Conservation (phyloP, 148 eudicot species). For the Rhododendron ovatum region DNA sequence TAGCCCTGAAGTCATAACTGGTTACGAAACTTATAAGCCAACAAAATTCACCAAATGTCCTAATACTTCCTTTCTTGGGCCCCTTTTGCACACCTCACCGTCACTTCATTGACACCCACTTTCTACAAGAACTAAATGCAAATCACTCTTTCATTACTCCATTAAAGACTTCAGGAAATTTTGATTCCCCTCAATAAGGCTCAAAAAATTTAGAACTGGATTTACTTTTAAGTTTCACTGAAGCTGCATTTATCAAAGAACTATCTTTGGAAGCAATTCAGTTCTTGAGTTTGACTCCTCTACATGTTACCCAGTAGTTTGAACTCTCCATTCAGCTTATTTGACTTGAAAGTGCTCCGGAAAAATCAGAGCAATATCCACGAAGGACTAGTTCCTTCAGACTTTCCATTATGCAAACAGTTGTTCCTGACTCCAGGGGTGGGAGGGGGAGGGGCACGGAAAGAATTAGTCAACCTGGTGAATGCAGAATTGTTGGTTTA, state of each 20-base stretch:
- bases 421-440: background rate
- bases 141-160: background rate
- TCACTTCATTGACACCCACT: background rate
- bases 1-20: background rate
- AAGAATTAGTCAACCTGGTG: background rate
- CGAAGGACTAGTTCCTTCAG: background rate
- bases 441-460: background rate
- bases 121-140: background rate
- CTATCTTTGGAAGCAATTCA: conserved; percentile 1
- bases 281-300: background rate
- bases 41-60: background rate
- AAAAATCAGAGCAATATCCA: background rate
- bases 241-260: background rate
- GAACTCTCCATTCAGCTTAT: background rate
- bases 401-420: background rate
- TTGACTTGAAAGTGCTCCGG: background rate
- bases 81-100: background rate
- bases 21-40: background rate
- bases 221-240: background rate
- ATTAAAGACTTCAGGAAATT: background rate
- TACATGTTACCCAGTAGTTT: background rate
- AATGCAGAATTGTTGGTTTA: background rate
- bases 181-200: background rate
- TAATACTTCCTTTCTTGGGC: background rate
- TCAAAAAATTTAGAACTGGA: too few species aligned